These are phyloP conservation scores for Blastocladiella emersonii DNA, from an alignment of 371 early-diverging fungal species.

Conservation along the genomic window DNA sequence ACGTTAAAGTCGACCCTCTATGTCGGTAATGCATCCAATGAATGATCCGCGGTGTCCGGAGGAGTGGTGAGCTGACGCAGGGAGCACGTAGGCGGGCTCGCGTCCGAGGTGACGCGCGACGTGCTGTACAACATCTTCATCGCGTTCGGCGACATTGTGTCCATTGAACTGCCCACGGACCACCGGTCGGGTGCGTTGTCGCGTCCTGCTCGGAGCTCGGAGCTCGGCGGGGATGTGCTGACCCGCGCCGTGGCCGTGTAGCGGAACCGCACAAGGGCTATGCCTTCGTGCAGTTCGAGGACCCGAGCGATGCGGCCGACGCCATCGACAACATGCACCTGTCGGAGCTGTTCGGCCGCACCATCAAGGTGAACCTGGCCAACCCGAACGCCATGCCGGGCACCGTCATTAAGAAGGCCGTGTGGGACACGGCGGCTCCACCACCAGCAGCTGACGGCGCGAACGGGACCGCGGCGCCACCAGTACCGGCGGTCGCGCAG, in stretches of 20 bases:
- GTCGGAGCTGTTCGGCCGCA: slow-evolving; percentile 73
- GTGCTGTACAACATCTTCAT: slow-evolving; percentile 78
- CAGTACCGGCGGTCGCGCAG: too few species aligned
- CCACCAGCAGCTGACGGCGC: too few species aligned
- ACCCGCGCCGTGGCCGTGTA: slow-evolving; percentile 7
- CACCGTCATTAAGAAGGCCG: too few species aligned
- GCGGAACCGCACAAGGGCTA: slow-evolving; percentile 72
- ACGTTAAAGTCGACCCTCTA: too few species aligned
- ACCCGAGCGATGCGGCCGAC: slow-evolving; percentile 62
- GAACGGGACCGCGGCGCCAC: too few species aligned
- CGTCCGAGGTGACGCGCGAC: slow-evolving; percentile 57
- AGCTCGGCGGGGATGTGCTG: too few species aligned
- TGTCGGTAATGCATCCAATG: too few species aligned
- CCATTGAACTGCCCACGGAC: slow-evolving; percentile 70
- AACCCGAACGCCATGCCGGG: slow-evolving; percentile 29
- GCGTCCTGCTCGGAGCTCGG: neutral
- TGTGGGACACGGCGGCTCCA: too few species aligned
- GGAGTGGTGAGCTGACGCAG: too few species aligned
- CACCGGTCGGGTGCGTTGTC: slow-evolving; percentile 41
- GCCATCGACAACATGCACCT: slow-evolving; percentile 91
- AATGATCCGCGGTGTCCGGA: too few species aligned
- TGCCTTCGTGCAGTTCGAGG: slow-evolving; percentile 88
- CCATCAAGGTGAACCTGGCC: slow-evolving; percentile 75
- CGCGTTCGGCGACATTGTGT: slow-evolving; percentile 90
- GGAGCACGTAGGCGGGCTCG: slow-evolving; percentile 52